Base-by-base conservation (phyloP, 371 early-diverging fungal species). In the Lichtheimia ramosa region DNA sequence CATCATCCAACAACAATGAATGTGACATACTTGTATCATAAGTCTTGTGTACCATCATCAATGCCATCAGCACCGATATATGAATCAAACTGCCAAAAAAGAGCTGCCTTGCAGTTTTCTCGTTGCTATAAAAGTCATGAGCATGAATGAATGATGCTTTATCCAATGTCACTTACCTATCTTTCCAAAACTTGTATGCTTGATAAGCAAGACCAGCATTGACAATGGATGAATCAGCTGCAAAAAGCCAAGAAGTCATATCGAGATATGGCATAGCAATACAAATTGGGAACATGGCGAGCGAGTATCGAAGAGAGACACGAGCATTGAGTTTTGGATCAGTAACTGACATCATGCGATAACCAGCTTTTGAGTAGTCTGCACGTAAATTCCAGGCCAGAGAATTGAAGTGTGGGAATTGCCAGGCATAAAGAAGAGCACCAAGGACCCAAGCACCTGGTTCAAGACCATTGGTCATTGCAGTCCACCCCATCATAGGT, bases 331-430 rank as follows among this genome's bases (percentile, higher is more conserved):
- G 80, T 16, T 82, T 82, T 5, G 98, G 97, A 62, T 92, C 86
- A 0, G 89, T 88, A 0, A 94, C 94, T 1, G 91, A 82, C 91
- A 92, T 92, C 98, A 98, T 98, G 6, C 89, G 84, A 74, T 96
- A 98, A 1, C 98, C 99, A 1, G 98, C 99, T 73, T 95, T 95
- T 14, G 93, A 87, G 74, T 98, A 98, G 68, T 98, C 97, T 1
- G 89, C 87, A 10, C 97, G 78, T 51, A 98, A 74, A 59, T 92
- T 94, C 91, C 94, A 96, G 16, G 91, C 83, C 27, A 98, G 70
- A 2, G 97, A 80, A 73, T 97, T 97, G 69, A 98, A 98, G 65
- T 98, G 99, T 18, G 99, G 99, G 73, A 98, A 98, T 73, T 98
- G 98, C 98, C 99, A 98, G 0, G 94, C 92, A 69, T 90, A 98